Evolutionary conservation across 306 rosid species (phyloP).

Genomic region (Lathyrus oleraceus): DNA sequence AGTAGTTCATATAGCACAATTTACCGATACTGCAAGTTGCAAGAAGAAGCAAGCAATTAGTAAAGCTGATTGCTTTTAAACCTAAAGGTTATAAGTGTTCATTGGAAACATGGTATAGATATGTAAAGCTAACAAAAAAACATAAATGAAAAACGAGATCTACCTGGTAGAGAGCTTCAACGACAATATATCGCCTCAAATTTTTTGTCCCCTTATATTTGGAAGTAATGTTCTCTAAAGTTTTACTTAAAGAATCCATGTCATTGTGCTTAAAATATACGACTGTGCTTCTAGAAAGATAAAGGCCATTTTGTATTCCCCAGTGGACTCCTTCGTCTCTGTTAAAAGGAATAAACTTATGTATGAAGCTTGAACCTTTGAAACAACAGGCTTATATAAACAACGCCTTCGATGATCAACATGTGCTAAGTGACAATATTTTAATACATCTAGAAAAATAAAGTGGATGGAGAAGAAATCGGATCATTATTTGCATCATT

Average conservation of each 20-base stretch:
- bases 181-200: conserved; percentile 93
- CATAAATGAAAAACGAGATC: conserved; percentile 19
- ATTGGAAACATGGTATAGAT: conserved; percentile 24
- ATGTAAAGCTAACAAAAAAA: conserved; percentile 6
- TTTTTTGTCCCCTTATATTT: conserved; percentile 66
- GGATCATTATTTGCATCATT: conserved; percentile 28
- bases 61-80: conserved; percentile 18
- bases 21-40: conserved; percentile 19
- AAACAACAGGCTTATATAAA: conserved; percentile 10
- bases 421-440: conserved; percentile 12
- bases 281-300: conserved; percentile 93
- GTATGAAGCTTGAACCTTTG: conserved; percentile 21
- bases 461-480: not conserved
- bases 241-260: conserved; percentile 75
- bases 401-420: conserved; percentile 19
- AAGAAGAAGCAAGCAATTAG: conserved; percentile 39
- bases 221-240: conserved; percentile 68
- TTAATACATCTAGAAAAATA: conserved; percentile 20
- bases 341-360: conserved; percentile 34
- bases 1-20: conserved; percentile 8
- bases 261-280: conserved; percentile 93
- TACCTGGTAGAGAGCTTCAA: conserved; percentile 98
- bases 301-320: conserved; percentile 97
- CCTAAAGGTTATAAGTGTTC: conserved; percentile 1
- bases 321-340: conserved; percentile 99